Base-by-base conservation (phyloP, 164 flowering plant species). In the Tetrastigma voinierianum region DNA sequence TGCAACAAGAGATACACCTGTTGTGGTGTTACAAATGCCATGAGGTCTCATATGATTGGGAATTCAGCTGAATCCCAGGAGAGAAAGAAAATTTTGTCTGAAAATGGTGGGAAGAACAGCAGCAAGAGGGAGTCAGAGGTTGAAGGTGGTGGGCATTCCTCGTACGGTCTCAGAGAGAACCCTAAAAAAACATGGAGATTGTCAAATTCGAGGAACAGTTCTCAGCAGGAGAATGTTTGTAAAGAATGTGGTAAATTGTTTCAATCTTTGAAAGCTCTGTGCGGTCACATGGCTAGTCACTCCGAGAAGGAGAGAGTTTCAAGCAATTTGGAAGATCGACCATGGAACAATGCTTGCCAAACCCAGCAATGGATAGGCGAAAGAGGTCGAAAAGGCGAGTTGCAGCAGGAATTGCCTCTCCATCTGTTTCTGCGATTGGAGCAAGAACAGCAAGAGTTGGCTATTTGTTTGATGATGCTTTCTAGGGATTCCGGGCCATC, bases 281-380 rank as follows among this genome's bases (percentile, higher is more conserved):
- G 90, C 74, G 95, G 95, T 56, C 96, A 93, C 67, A 87, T 93
- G 98, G 84, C 84, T 69, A 82, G 83, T 70, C 96, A 94, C 58
- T 81, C 97, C 2, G 88, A 81, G 55, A 82, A 70, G 21, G 82
- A 79, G 1, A 80, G 65, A 68, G 25, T 20, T 9, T 66, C 60
- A 2, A 57, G 61, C 47, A 59, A 43, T 61, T 58, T 61, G 46
- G 77, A 77, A 18, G 83, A 84, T 48, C 78, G 72, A 56, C 70
- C 77, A 21, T 80, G 76, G 78, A 70, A 70, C 32, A 72, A 67
- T 58, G 80, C 59, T 61, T 68, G 77, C 64, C 72, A 73, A 80
- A 81, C 46, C 23, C 70, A 17, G 78, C 79, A 10, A 51, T 78
- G 70, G 86, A 85, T 46, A 75, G 83, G 59, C 63, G 70, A 62